Evolutionary conservation across 2,329 filamentous ascomycete species (phyloP).

Genomic region (Knufia petricola): DNA sequence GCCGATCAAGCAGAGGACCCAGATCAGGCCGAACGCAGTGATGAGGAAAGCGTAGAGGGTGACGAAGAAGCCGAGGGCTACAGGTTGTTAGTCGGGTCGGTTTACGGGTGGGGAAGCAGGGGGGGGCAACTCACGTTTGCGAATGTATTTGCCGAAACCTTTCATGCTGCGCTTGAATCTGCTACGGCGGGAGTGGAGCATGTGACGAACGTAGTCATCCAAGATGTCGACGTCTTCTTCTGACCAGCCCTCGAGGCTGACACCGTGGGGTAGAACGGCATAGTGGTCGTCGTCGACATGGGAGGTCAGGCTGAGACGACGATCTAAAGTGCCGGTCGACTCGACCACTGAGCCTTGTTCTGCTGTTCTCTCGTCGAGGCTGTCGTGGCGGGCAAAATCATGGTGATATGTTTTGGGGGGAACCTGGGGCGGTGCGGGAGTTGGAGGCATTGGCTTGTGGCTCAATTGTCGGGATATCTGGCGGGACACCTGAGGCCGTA

Average conservation of each 20-base stretch:
- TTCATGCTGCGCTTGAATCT: conserved; percentile 70
- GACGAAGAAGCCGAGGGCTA: conserved; percentile 69
- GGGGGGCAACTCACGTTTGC: conserved; percentile 46
- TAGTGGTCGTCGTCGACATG: conserved; percentile 61
- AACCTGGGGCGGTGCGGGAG: neutral
- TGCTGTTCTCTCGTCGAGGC: neutral
- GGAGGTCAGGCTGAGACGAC: conserved; percentile 55
- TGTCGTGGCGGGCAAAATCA: too few relatives aligned
- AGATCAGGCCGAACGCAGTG: conserved; percentile 73
- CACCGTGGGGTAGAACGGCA: conserved; percentile 68
- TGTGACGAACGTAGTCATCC: conserved; percentile 79
- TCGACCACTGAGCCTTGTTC: conserved; percentile 10
- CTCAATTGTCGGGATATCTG: conserved; percentile 2
- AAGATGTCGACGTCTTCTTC: conserved; percentile 64
- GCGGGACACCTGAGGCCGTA: conserved; percentile 2
- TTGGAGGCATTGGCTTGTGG: neutral
- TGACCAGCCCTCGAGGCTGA: conserved; percentile 63
- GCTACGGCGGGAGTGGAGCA: conserved; percentile 71
- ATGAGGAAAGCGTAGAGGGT: conserved; percentile 76
- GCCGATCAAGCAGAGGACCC: conserved; percentile 83
- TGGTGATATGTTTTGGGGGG: conserved; percentile 14
- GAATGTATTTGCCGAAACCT: conserved; percentile 71
- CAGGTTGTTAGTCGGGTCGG: conserved; percentile 4
- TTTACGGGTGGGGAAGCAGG: neutral
- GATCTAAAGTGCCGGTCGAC: conserved; percentile 19